Evolutionary conservation across 192 early-diverging fungal species (phyloP).

Genomic region (Linnemannia exigua): DNA sequence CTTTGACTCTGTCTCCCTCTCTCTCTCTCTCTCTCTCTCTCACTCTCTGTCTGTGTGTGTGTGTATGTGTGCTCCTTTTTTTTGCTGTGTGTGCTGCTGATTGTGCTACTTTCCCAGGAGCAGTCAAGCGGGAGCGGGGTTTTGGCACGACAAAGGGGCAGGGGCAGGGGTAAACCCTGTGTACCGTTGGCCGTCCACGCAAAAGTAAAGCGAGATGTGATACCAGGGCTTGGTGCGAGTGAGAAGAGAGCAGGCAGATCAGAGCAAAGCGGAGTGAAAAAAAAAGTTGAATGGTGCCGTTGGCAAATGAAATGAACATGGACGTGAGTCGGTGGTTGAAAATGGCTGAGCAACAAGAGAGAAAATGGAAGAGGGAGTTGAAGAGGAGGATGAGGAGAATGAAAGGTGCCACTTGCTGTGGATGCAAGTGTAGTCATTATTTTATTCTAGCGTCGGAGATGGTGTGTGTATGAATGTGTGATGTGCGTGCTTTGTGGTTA

Average conservation of each 20-base stretch:
- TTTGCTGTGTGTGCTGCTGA: too few relatives aligned
- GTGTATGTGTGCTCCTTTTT: too few relatives aligned
- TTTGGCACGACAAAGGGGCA: neutral
- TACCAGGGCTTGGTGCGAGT: neutral
- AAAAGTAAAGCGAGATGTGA: neutral
- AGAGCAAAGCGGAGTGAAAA: neutral
- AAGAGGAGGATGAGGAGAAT: neutral
- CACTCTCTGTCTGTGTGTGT: too few relatives aligned
- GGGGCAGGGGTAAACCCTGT: neutral
- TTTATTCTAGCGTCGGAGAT: neutral
- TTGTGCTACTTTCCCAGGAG: conserved; percentile 2
- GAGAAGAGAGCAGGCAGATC: neutral
- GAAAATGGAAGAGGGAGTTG: neutral
- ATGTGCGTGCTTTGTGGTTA: too few relatives aligned
- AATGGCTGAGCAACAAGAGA: neutral
- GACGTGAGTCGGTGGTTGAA: conserved; percentile 11
- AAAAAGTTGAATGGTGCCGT: neutral
- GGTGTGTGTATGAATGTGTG: neutral
- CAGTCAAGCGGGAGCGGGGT: neutral
- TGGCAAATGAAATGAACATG: neutral
- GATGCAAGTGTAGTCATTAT: neutral
- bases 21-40: too few relatives aligned
- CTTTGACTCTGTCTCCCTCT: neutral
- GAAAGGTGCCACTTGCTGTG: neutral
- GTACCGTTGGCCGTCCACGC: neutral